These are phyloP conservation scores for Wallacemonas sp. DNA, from an alignment of 208 protist genomes.

Conservation along the genomic window DNA sequence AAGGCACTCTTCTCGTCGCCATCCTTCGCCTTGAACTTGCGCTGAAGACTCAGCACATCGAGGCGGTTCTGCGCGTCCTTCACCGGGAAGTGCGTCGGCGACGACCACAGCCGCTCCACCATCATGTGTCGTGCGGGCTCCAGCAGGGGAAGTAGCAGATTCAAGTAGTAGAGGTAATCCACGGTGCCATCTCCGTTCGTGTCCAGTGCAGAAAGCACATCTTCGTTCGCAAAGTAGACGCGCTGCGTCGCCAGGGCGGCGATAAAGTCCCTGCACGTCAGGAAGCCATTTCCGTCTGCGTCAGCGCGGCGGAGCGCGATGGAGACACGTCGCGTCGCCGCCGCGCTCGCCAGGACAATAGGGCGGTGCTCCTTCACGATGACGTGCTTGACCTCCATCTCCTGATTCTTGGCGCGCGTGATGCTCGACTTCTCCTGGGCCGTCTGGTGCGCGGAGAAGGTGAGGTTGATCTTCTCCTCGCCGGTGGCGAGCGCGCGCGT, in stretches of 20 bases:
- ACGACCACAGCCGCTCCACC: slow-evolving; percentile 75
- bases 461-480: slow-evolving; percentile 20
- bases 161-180: slow-evolving; percentile 70
- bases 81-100: slow-evolving; percentile 25
- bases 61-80: slow-evolving; percentile 52
- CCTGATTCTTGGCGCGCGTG: slow-evolving; percentile 31
- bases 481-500: slow-evolving; percentile 23
- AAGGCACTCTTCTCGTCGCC: slow-evolving; percentile 75
- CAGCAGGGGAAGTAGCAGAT: slow-evolving; percentile 50
- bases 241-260: slow-evolving; percentile 54
- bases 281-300: slow-evolving; percentile 35
- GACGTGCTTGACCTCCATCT: slow-evolving; percentile 38
- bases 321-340: slow-evolving; percentile 40
- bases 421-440: slow-evolving; percentile 50
- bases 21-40: slow-evolving; percentile 48
- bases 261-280: slow-evolving; percentile 48
- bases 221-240: slow-evolving; percentile 60
- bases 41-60: slow-evolving; percentile 69
- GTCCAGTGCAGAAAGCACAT: slow-evolving; percentile 58
- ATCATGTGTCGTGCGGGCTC: slow-evolving; percentile 65
- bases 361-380: slow-evolving; percentile 50
- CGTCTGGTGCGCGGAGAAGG: slow-evolving; percentile 50
- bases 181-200: slow-evolving; percentile 75
- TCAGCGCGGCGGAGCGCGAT: slow-evolving; percentile 43
- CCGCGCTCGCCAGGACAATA: slow-evolving; percentile 30